phyloP scores from a whole-genome alignment of 2,329 filamentous ascomycete genomes.

The Epichloe sp. region DNA sequence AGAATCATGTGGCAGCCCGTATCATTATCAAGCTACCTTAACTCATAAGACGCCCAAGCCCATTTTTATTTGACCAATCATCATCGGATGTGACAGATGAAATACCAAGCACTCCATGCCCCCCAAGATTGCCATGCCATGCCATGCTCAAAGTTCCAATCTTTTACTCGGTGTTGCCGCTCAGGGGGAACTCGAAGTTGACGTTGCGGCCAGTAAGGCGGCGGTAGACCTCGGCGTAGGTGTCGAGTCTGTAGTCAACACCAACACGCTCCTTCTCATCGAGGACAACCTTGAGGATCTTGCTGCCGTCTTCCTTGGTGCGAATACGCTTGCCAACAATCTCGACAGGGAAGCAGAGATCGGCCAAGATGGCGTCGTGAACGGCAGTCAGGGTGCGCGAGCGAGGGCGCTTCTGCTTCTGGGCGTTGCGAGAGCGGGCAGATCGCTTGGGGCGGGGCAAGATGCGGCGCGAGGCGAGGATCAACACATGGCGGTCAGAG shows the following conservation, averaged over 20 bases:
- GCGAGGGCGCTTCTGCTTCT: conserved; percentile 97
- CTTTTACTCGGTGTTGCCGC: conserved; percentile 47
- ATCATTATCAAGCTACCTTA: conserved; percentile 35
- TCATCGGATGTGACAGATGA: conserved; percentile 20
- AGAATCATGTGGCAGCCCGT: conserved; percentile 29
- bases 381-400: conserved; percentile 96
- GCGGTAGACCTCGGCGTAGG: conserved; percentile 99
- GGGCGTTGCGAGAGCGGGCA: conserved; percentile 86
- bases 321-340: conserved; percentile 98
- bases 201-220: conserved; percentile 92
- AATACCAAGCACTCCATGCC: conserved; percentile 14
- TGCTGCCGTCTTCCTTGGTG: conserved; percentile 97
- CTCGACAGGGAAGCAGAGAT: conserved; percentile 99
- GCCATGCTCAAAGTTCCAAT: conserved; percentile 37
- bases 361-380: conserved; percentile 94
- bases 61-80: conserved; percentile 21
- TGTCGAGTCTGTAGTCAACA: conserved; percentile 99
- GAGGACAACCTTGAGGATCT: conserved; percentile 96
- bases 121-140: conserved; percentile 5
- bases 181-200: conserved; percentile 94
- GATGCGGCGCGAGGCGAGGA: conserved; percentile 98
- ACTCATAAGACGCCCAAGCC: conserved; percentile 37
- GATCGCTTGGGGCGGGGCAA: conserved; percentile 97
- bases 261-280: conserved; percentile 99
- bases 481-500: conserved; percentile 98